These are phyloP conservation scores for Rubia peregrina DNA, from an alignment of 305 asterid species.

Conservation along the genomic window DNA sequence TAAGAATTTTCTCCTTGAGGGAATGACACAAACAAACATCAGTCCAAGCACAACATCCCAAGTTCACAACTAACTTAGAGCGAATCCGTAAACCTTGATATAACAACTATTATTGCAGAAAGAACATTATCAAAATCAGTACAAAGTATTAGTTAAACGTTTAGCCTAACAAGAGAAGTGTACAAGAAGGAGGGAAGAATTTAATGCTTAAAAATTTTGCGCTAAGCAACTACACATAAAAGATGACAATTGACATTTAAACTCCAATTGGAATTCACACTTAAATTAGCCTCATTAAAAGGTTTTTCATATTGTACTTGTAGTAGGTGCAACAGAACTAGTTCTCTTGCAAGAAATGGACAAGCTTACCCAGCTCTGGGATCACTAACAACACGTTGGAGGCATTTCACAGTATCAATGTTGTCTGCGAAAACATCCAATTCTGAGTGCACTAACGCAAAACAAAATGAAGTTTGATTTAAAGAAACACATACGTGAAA, in stretches of 20 bases:
- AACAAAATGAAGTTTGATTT: conserved; percentile 42
- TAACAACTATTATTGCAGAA: not conserved
- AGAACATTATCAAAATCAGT: not conserved
- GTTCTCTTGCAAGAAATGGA: not conserved
- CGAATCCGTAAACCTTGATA: not conserved
- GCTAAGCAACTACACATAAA: too few relatives aligned
- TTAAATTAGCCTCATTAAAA: not conserved
- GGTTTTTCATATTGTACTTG: not conserved
- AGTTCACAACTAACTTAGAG: not conserved
- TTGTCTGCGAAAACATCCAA: conserved; percentile 96
- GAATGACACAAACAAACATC: not conserved
- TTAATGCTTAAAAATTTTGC: not conserved
- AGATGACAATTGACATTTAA: not conserved
- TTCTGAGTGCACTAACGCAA: conserved; percentile 69
- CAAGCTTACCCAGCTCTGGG: conserved; percentile 89
- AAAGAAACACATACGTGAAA: too few relatives aligned
- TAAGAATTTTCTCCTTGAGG: not conserved
- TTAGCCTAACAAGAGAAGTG: too few relatives aligned
- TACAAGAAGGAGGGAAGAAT: too few relatives aligned
- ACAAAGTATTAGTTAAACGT: too few relatives aligned
- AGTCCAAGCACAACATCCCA: not conserved
- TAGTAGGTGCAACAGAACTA: not conserved
- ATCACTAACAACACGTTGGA: conserved; percentile 92
- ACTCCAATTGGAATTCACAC: not conserved
- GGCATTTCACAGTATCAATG: conserved; percentile 74